Conservation (phyloP, 257 asterid species). For the Capsicum rhomboideum region DNA sequence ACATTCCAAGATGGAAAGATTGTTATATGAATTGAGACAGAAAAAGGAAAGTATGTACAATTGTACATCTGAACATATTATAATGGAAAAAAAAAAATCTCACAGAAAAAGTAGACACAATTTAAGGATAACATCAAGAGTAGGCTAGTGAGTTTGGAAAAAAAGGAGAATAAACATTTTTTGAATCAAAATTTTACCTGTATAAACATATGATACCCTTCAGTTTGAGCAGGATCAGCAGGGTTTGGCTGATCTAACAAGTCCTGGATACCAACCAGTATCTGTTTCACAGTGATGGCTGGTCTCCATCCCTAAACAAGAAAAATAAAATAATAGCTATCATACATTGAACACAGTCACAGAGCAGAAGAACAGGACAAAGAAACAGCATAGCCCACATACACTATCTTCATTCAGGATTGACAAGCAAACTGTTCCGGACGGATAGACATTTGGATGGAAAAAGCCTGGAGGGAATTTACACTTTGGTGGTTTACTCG, state of each 20-base stretch:
- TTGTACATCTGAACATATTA: not conserved
- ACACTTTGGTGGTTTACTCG: constrained; percentile 49
- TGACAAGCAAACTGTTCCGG: constrained; percentile 48
- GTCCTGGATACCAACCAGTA: constrained; percentile 27
- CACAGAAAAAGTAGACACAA: not conserved
- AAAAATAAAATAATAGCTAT: not conserved
- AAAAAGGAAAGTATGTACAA: not conserved
- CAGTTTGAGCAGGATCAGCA: constrained; percentile 31
- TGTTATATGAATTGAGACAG: not conserved
- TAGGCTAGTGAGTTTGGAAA: not conserved
- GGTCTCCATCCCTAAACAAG: constrained; percentile 24
- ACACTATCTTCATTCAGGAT: constrained; percentile 49
- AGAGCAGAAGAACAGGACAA: not conserved
- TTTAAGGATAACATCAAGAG: not conserved
- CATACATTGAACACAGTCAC: not conserved
- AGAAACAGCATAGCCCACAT: constrained; percentile 9
- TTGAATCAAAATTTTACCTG: constrained; percentile 13
- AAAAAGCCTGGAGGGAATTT: constrained; percentile 36
- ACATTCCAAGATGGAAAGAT: not conserved
- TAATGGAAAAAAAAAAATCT: not conserved
- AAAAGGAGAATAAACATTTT: not conserved
- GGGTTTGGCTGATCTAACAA: constrained; percentile 26
- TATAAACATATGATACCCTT: constrained; percentile 29
- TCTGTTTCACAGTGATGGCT: constrained; percentile 31
- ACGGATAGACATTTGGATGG: constrained; percentile 49